A percentile compares a stretch with the other conserved stretches of the same genome.
Conservation (phyloP, 1,139 yeast species). For the Taphrina flavorubra region DNA sequence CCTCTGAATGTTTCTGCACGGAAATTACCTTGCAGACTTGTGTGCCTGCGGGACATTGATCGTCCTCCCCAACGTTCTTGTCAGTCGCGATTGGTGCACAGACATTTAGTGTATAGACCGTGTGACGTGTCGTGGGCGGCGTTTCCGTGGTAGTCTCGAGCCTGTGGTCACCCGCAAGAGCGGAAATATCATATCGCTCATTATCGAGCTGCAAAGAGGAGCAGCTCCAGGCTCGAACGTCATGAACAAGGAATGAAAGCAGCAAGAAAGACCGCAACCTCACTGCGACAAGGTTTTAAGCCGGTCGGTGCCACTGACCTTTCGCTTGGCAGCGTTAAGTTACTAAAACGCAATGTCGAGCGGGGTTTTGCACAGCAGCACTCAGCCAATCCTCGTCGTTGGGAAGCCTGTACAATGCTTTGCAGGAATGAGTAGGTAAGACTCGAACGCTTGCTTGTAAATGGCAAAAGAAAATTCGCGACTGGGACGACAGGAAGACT, state of each 20-base stretch:
- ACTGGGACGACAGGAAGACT: no score
- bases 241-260: neutral
- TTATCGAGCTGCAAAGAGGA: constrained; percentile 50
- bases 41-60: constrained; percentile 67
- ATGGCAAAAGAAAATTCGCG: no score
- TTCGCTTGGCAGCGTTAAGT: neutral
- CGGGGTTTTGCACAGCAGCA: no score
- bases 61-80: constrained; percentile 50
- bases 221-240: constrained; percentile 8
- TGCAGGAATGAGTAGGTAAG: no score
- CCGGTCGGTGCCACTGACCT: neutral
- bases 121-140: constrained; percentile 75
- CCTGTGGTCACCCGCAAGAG: constrained; percentile 58
- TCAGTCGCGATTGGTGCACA: constrained; percentile 59
- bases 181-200: constrained; percentile 54
- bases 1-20: constrained; percentile 18
- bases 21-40: constrained; percentile 51
- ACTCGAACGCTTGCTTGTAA: no score
- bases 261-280: neutral
- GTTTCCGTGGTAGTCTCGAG: constrained; percentile 59
- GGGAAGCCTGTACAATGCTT: no score
- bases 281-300: neutral
- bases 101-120: constrained; percentile 71
- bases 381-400: no score
- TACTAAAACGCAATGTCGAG: no score